A percentile compares a stretch with the other conserved stretches of the same genome.
These are phyloP conservation scores for Schwanniomyces polymorphus DNA, from an alignment of 805 yeast species.

Conservation along the genomic window DNA sequence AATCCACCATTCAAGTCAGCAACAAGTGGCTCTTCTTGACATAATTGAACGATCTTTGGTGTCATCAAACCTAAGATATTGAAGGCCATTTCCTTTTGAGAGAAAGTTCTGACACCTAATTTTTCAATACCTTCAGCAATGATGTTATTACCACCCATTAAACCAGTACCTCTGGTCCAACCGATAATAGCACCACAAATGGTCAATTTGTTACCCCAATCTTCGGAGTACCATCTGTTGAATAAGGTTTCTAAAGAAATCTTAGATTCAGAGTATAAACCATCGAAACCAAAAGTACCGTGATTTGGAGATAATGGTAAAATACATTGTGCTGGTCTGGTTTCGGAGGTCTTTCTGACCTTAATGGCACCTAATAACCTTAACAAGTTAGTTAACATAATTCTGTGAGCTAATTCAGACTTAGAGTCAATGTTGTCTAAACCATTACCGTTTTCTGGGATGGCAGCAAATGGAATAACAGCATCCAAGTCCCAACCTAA, in stretches of 20 bases:
- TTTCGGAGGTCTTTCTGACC: conserved; percentile 78
- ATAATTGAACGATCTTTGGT: conserved; percentile 77
- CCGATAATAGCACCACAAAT: conserved; percentile 98
- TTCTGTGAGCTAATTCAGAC: conserved; percentile 97
- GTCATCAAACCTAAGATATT: conserved; percentile 92
- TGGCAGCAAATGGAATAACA: conserved; percentile 97
- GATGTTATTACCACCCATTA: conserved; percentile 95
- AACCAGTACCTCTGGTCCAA: conserved; percentile 99
- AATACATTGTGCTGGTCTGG: conserved; percentile 97
- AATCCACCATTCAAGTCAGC: conserved; percentile 99
- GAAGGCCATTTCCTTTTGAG: conserved; percentile 99
- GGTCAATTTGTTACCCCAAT: conserved; percentile 92
- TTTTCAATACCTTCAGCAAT: conserved; percentile 97
- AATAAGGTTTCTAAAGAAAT: conserved; percentile 91
- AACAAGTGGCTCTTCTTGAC: conserved; percentile 93
- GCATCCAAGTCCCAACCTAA: conserved; percentile 98
- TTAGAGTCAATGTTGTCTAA: conserved; percentile 89
- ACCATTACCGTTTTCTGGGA: conserved; percentile 98
- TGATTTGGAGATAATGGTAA: conserved; percentile 98
- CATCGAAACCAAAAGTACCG: conserved; percentile 98
- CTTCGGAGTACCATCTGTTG: conserved; percentile 98
- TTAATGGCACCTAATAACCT: conserved; percentile 91
- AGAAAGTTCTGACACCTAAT: conserved; percentile 95
- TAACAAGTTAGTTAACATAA: conserved; percentile 94
- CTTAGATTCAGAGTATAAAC: conserved; percentile 97